Conservation (phyloP, 108 stramenopile genomes). For the Cyclotella baltica region DNA sequence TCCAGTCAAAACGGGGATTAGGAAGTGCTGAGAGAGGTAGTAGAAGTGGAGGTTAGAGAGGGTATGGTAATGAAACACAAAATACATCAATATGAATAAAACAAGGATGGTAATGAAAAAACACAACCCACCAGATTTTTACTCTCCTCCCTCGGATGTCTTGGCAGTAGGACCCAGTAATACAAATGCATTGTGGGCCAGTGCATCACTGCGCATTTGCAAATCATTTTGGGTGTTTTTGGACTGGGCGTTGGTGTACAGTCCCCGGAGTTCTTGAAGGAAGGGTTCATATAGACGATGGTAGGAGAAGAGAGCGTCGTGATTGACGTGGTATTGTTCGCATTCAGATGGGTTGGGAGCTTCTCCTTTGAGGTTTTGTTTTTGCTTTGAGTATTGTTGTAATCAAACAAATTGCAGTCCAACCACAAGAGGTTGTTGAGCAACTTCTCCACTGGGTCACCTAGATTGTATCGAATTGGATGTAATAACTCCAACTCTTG, state of each 20-base stretch:
- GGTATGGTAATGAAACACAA: too few species aligned
- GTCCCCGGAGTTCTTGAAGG: slow-evolving; percentile 96
- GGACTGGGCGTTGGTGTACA: slow-evolving; percentile 99
- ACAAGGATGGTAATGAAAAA: too few species aligned
- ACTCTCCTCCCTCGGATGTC: slow-evolving; percentile 60
- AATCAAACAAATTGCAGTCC: slow-evolving; percentile 73
- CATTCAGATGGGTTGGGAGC: slow-evolving; percentile 95
- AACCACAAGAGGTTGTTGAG: slow-evolving; percentile 96
- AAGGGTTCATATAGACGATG: slow-evolving; percentile 97
- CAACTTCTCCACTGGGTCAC: slow-evolving; percentile 96
- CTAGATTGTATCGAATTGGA: slow-evolving; percentile 96
- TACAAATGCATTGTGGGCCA: slow-evolving; percentile 97
- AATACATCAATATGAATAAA: too few species aligned
- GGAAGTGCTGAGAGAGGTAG: too few species aligned
- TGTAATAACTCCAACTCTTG: slow-evolving; percentile 89
- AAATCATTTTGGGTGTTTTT: slow-evolving; percentile 99
- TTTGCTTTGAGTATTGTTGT: slow-evolving; percentile 48
- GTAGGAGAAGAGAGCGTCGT: slow-evolving; percentile 98
- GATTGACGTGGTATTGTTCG: slow-evolving; percentile 96
- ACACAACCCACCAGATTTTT: too few species aligned
- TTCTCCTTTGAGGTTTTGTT: slow-evolving; percentile 63
- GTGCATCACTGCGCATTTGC: slow-evolving; percentile 98
- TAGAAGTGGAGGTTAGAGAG: too few species aligned
- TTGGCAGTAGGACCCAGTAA: slow-evolving; percentile 95
- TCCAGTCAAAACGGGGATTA: too few species aligned